phyloP scores from a whole-genome alignment of 2,329 filamentous ascomycete species.

The Neofusicoccum sp. region DNA sequence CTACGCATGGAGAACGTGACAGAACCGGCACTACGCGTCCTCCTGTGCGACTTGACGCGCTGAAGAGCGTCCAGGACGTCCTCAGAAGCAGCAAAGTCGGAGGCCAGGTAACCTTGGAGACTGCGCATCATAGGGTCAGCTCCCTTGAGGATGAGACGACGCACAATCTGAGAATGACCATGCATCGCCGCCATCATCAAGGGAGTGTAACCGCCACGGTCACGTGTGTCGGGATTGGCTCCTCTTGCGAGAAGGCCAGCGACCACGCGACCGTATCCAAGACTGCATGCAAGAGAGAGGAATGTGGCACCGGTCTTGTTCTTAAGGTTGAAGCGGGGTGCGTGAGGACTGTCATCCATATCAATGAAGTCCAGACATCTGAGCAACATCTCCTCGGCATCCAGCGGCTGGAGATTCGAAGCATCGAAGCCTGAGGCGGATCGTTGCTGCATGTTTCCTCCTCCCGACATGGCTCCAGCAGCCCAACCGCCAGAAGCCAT shows the following conservation, averaged over 20 bases:
- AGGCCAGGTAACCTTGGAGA: constrained; percentile 66
- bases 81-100: constrained; percentile 67
- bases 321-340: constrained; percentile 65
- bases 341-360: constrained; percentile 68
- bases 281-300: constrained; percentile 73
- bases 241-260: constrained; percentile 74
- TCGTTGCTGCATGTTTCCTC: constrained; percentile 21
- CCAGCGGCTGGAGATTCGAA: constrained; percentile 27
- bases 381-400: constrained; percentile 67
- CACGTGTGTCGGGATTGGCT: constrained; percentile 71
- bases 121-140: constrained; percentile 70
- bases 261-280: constrained; percentile 73
- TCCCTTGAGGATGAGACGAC: constrained; percentile 69
- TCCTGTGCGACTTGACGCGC: constrained; percentile 59
- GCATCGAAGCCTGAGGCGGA: not conserved
- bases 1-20: constrained; percentile 55
- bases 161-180: constrained; percentile 71
- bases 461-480: not conserved
- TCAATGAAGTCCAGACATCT: constrained; percentile 77
- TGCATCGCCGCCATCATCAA: constrained; percentile 79
- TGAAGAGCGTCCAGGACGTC: constrained; percentile 64
- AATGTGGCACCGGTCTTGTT: constrained; percentile 71
- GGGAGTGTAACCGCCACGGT: constrained; percentile 77
- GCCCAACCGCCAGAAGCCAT: not conserved
- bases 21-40: constrained; percentile 62